These are phyloP conservation scores for Aspergillus piperis DNA, from an alignment of 2,329 filamentous ascomycete species.

Conservation along the genomic window DNA sequence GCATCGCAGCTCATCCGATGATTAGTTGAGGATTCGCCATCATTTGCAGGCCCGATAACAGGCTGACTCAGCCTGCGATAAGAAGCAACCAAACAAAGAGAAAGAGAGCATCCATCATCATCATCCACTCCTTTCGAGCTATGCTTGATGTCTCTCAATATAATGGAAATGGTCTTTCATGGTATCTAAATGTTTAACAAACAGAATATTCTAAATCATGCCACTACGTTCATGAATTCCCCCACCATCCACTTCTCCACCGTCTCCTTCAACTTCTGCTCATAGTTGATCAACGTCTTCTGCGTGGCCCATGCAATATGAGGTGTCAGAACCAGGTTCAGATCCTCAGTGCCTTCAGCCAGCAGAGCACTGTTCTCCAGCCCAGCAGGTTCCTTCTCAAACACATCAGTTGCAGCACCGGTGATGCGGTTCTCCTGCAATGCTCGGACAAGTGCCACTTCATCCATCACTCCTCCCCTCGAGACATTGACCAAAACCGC, in stretches of 20 bases:
- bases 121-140: neutral
- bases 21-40: neutral
- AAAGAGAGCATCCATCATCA: neutral
- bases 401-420: slow-evolving; percentile 56
- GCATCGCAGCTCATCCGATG: neutral
- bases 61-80: neutral
- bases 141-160: neutral
- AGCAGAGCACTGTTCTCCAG: slow-evolving; percentile 48
- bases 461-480: slow-evolving; percentile 55
- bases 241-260: slow-evolving; percentile 50
- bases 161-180: neutral
- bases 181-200: neutral
- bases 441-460: slow-evolving; percentile 50
- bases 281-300: slow-evolving; percentile 51
- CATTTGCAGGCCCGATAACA: neutral
- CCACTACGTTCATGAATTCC: slow-evolving; percentile 23
- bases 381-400: slow-evolving; percentile 50
- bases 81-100: neutral
- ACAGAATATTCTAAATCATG: neutral
- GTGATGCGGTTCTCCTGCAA: slow-evolving; percentile 49
- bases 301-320: slow-evolving; percentile 58
- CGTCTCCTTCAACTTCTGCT: slow-evolving; percentile 47
- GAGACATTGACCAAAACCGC: slow-evolving; percentile 53
- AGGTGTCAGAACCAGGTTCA: slow-evolving; percentile 55
- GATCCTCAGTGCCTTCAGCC: slow-evolving; percentile 44